Evolutionary conservation across 306 rosid species (phyloP), one percentile per base, ranked within the genome.

Genomic region (Aeschynomene evenia): DNA sequence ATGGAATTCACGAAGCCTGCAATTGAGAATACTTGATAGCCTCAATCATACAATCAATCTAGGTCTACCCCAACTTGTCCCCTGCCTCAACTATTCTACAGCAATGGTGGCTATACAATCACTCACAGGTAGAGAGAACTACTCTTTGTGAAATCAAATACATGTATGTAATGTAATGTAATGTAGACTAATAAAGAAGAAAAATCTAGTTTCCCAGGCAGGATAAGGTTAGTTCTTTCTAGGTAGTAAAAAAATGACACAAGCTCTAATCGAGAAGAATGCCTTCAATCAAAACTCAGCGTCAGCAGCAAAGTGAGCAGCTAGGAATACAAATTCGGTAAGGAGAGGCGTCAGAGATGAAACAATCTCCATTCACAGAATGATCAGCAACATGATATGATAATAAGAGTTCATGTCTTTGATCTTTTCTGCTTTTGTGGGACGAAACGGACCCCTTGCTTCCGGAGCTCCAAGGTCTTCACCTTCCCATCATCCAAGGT

Each of bases 401-500:
- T 23, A 33, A 34, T 68, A 9, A 66, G 48, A 57, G 60, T 29
- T 78, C 58, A 76, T 43, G 76, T 76, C 76, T 71, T 79, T 73
- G 85, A 83, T 70, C 96, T 84, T 86, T 91, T 95, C 80, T 53
- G 89, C 82, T 85, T 83, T 73, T 90, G 91, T 37, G 91, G 86
- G 71, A 90, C 88, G 28, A 93, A 88, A 16, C 96, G 96, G 51
- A 83, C 82, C n/a, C 96, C 98, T 84, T 88, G 95, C 70, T 89
- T 86, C 49, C 88, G 86, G 53, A 95, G 96, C 63, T 95, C 96
- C 72, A 87, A 56, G 46, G 69, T 71, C 76, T 82, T 85, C 68
- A 84, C 83, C 60, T 80, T 80, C 62, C 91, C 90, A 5, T 95
- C 96, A 28, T 91, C 99, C 7, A 87, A 74, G 65, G 89, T 85